Evolutionary conservation across 257 asterid species (phyloP).

Genomic region (Solanum appendiculatum): DNA sequence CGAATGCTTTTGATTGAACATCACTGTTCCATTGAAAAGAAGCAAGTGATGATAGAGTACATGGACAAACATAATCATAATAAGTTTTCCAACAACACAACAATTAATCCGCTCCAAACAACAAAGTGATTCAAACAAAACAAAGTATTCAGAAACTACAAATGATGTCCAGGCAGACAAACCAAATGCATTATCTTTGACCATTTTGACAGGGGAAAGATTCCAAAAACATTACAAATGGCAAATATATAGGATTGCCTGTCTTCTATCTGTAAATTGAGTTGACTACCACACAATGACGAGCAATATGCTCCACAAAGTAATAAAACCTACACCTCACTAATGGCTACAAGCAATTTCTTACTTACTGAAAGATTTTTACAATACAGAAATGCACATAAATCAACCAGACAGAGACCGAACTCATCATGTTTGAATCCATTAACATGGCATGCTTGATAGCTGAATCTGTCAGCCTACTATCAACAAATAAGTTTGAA

Average conservation of each 20-base stretch:
- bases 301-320: neutral
- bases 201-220: neutral
- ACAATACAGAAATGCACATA: neutral
- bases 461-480: neutral
- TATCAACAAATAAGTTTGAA: neutral
- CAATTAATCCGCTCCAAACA: neutral
- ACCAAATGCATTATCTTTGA: neutral
- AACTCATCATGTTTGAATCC: neutral
- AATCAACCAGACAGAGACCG: neutral
- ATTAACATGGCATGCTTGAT: neutral
- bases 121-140: neutral
- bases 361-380: neutral
- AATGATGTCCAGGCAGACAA: neutral
- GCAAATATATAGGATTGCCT: neutral
- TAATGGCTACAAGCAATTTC: neutral
- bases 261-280: neutral
- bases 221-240: neutral
- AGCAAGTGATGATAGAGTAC: neutral
- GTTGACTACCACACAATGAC: neutral
- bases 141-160: neutral
- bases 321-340: neutral
- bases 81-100: neutral
- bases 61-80: neutral
- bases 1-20: conserved; percentile 83
- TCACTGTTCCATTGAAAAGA: conserved; percentile 42